Base-by-base conservation (phyloP, 1,284 basidiomycete genomes). In the Malassezia japonica region DNA sequence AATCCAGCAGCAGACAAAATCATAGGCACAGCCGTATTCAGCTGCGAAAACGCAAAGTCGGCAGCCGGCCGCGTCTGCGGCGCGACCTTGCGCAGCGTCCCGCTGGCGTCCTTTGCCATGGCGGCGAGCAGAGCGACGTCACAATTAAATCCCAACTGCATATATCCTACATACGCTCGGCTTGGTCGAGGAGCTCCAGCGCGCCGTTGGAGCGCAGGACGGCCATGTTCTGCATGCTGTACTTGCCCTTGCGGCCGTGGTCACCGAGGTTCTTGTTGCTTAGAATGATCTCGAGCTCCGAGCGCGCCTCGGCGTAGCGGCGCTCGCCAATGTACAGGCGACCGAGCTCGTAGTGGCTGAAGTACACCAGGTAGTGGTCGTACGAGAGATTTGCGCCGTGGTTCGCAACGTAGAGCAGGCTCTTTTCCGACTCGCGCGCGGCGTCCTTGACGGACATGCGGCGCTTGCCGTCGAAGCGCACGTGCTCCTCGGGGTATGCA, bases 361-460 rank as follows among this genome's bases (percentile, higher is more conserved):
- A 72, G 63, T 72, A 72, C 13, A 67, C 54, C 21, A 72, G 50
- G 56, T 67, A 72, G 56, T 71, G 68, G 31, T 72, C 70, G 18
- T 61, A 53, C 21, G 54, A 50, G 15, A 71, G 40, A 45, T 61
- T 55, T 9, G 50, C 41, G 12, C 62, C 65, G 29, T 64, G 54
- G 12, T 62, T 48, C 18, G 70, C 50, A 9, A 72, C 70, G 12
- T 48, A 62, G 23, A 50, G 57, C 45, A 72, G 54, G 34, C 51
- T 57, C 40, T 61, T 49, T 48, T 65, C 59, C 10, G 67, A 66
- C 40, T 64, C 62, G 24, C 67, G 47, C 20, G 56, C 63, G 5
- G 68, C 68, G 4, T 55, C 27, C 2, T 32, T 41, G 15, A 46
- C 38, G 10, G 68, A 63, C 39, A 68, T 62, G 31, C 50, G 50